Evolutionary conservation across 176 grass and related monocot genomes (phyloP).

Genomic region (Oropetium thomaeum): DNA sequence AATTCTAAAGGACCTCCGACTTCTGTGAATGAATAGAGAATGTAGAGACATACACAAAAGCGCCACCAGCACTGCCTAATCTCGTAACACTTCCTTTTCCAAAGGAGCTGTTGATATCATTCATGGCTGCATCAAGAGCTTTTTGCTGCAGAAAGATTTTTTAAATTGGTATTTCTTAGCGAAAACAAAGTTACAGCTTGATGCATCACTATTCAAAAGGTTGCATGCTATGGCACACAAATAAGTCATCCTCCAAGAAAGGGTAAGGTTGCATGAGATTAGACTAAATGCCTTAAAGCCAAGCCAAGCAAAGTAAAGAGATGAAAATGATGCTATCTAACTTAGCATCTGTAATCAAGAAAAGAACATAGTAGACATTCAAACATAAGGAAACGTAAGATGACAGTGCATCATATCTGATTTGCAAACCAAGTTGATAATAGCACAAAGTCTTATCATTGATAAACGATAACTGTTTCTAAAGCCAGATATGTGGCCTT

Average conservation of each 20-base stretch:
- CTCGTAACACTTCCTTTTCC: constrained; percentile 98
- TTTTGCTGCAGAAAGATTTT: constrained; percentile 72
- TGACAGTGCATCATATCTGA: not conserved
- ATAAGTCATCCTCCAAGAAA: not conserved
- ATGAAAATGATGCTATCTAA: not conserved
- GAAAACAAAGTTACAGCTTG: constrained; percentile 11
- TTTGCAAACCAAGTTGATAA: not conserved
- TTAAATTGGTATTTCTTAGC: constrained; percentile 11
- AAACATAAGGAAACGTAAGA: constrained; percentile 13
- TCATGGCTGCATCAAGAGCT: constrained; percentile 92
- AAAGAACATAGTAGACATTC: not conserved
- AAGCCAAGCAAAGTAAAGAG: not conserved
- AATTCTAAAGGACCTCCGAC: not conserved
- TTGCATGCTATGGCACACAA: constrained; percentile 2
- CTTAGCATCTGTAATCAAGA: not conserved
- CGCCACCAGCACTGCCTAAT: constrained; percentile 90
- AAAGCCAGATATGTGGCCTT: not conserved
- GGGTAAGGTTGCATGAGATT: not conserved
- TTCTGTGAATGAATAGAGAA: not conserved
- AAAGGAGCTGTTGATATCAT: constrained; percentile 96
- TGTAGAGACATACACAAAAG: constrained; percentile 70
- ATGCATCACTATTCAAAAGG: constrained; percentile 7
- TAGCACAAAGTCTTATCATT: not conserved
- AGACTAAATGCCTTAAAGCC: not conserved
- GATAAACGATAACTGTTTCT: not conserved